Evolutionary conservation across 2,329 filamentous ascomycete species (phyloP).

Genomic region (Ceratocystis papillata): DNA sequence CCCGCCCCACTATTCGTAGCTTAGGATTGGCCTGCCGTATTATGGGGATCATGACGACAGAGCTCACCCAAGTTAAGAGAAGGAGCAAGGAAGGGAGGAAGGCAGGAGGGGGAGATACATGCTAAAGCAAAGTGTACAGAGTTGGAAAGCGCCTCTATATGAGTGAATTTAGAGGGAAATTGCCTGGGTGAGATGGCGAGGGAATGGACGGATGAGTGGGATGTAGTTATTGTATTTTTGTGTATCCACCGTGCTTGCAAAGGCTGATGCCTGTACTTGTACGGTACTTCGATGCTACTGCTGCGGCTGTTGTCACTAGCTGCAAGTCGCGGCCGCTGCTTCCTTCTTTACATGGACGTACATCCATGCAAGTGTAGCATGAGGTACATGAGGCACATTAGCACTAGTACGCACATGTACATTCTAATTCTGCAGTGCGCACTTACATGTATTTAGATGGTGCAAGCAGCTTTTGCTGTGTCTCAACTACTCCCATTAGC

Average conservation of each 20-base stretch:
- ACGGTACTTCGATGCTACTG: neutral
- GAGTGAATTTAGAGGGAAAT: neutral
- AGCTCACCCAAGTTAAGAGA: neutral
- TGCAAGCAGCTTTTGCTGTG: no score
- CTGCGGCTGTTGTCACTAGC: neutral
- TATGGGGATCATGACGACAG: neutral
- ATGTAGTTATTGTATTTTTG: neutral
- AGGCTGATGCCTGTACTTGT: neutral
- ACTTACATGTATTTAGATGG: no score
- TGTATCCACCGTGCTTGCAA: neutral
- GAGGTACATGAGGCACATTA: no score
- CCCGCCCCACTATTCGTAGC: neutral
- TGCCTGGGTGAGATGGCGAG: neutral
- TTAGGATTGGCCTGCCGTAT: conserved; percentile 1
- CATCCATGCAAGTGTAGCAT: no score
- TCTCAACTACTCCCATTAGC: no score
- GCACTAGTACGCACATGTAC: no score
- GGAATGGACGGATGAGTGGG: neutral
- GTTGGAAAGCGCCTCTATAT: no score
- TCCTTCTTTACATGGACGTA: neutral
- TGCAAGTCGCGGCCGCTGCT: neutral
- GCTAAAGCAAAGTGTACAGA: no score
- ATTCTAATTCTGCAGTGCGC: no score
- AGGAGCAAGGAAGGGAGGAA: neutral
- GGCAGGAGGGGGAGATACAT: neutral